These are phyloP conservation scores for Fusarium coicis DNA, from an alignment of 2,329 filamentous ascomycete species.

Conservation along the genomic window DNA sequence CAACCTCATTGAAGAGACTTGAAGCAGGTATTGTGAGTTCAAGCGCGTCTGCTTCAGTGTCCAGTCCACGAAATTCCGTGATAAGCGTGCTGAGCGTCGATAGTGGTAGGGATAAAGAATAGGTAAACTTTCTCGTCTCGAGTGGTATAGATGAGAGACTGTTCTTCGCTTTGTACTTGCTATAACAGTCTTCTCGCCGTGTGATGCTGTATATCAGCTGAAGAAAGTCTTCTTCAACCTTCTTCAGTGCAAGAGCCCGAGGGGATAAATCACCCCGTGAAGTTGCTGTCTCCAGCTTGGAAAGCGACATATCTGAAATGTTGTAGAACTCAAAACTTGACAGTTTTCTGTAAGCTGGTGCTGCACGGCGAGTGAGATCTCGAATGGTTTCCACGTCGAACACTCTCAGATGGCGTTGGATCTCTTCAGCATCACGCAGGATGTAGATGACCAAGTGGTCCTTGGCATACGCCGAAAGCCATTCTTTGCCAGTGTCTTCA, in stretches of 20 bases:
- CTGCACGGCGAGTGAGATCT: not conserved
- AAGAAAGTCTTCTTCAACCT: slow-evolving; percentile 4
- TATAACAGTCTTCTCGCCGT: not conserved
- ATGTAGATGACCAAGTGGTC: slow-evolving; percentile 3
- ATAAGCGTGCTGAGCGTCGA: not conserved
- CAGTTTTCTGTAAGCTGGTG: not conserved
- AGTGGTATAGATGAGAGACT: not conserved
- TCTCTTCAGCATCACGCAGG: not conserved
- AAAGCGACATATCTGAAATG: not conserved
- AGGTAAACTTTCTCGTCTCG: not conserved
- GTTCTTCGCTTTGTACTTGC: not conserved
- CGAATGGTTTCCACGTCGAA: not conserved
- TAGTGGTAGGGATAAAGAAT: not conserved
- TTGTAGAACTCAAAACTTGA: slow-evolving; percentile 14
- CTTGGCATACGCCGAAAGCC: not conserved
- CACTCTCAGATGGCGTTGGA: not conserved
- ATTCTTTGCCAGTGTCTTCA: slow-evolving; percentile 2
- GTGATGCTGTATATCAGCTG: slow-evolving; percentile 2
- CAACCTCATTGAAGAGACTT: fast-evolving
- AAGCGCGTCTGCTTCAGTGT: not conserved
- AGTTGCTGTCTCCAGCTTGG: fast-evolving
- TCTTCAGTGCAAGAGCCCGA: slow-evolving; percentile 4
- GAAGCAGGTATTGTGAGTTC: not conserved
- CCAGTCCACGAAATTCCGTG: not conserved
- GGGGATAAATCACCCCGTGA: not conserved